phyloP scores from a whole-genome alignment of 2,329 filamentous ascomycete genomes.

The Hymenoscyphus repandus region DNA sequence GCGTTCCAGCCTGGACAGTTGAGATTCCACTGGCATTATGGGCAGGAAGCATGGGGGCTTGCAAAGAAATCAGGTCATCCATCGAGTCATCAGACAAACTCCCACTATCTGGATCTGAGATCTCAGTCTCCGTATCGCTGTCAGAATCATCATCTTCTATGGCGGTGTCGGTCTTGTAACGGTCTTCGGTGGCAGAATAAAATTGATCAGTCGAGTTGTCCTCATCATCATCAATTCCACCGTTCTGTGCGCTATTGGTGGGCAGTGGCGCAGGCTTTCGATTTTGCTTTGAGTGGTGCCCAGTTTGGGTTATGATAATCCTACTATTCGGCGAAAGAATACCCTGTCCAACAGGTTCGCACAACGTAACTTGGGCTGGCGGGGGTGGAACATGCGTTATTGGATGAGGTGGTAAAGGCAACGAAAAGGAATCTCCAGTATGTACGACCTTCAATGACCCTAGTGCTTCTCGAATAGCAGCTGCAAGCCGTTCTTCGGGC shows the following conservation, averaged over 20 bases:
- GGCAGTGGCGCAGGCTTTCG: conserved; percentile 42
- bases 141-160: conserved; percentile 45
- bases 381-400: conserved; percentile 81
- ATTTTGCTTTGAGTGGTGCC: conserved; percentile 48
- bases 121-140: conserved; percentile 57
- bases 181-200: conserved; percentile 85
- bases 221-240: conserved; percentile 59
- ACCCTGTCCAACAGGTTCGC: conserved; percentile 90
- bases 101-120: conserved; percentile 48
- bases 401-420: conserved; percentile 78
- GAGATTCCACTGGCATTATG: conserved; percentile 74
- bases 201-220: conserved; percentile 88
- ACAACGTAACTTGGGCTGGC: conserved; percentile 84
- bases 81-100: conserved; percentile 78
- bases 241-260: conserved; percentile 50
- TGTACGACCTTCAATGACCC: conserved; percentile 72
- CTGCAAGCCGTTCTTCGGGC: conserved; percentile 53
- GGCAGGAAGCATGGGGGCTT: conserved; percentile 72
- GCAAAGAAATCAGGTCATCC: conserved; percentile 89
- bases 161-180: conserved; percentile 50
- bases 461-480: conserved; percentile 69
- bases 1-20: conserved; percentile 74
- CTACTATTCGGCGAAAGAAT: conserved; percentile 71
- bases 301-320: conserved; percentile 70
- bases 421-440: conserved; percentile 68